Evolutionary conservation across 345 rosid species (phyloP), one percentile per base, ranked within the genome.

Genomic region (Zanthoxylum bungeanum): DNA sequence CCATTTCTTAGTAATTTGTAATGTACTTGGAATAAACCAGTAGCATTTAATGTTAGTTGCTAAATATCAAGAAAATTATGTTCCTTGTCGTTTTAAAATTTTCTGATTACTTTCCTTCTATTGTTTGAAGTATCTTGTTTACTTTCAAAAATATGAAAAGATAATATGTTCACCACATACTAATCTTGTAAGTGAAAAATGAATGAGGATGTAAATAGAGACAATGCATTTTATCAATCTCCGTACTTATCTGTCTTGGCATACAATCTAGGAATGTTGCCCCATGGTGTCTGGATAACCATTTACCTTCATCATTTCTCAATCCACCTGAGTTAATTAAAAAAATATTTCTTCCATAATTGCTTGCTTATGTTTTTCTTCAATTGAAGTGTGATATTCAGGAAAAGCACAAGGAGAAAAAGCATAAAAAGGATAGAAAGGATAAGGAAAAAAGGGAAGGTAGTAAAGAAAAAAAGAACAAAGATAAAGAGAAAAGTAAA

Each of bases 351-450:
- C 47, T 49, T 4, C 16, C 19, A 28, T 51, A 60, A 44, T 53
- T 40, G 9, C 1, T 28, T 24, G 12, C 24, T 17, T 25, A 14
- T 57, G 28, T 40, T 24, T 30, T 65, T 60, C 49, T 56, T 31
- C 56, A 24, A 52, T n/a, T 57, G 56, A 68, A 31, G 36, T 52
- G 31, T 28, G 31, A 30, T 74, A 57, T 47, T 51, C 82, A 88
- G 93, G 90, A 81, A 79, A 88, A 79, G 57, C 70, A 64, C 58
- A 84, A 79, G 78, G 90, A 86, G 74, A 85, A 82, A 71, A 88
- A 78, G 51, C 83, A 76, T 71, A 85, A 85, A 68, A 83, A 76
- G 72, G 89, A 88, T 60, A 82, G 69, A 79, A 84, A 82, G 63
- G 85, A 81, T 58, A 86, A 74, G 64, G 87, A 81, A 53, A 83